Percentiles rank a stretch among this genome's conserved stretches.
Evolutionary conservation across 169 alveolate genomes (phyloP).

Genomic region (Plasmodium relictum): DNA sequence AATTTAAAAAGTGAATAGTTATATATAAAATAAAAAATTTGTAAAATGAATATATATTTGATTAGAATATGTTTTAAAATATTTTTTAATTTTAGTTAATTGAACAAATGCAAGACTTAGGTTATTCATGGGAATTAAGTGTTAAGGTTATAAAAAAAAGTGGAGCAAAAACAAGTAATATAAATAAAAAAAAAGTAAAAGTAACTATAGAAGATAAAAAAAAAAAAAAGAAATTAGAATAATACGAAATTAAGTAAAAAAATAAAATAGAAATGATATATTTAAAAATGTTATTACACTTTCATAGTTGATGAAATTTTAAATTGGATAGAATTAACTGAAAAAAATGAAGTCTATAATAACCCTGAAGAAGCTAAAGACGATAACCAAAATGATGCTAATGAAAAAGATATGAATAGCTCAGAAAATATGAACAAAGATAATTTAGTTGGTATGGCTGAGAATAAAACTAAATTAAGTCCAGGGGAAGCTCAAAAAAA

Average conservation of each 20-base stretch:
- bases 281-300: background rate
- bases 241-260: background rate
- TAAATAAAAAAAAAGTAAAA: background rate
- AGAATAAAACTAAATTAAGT: conserved; percentile 26
- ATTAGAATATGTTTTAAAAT: too few relatives aligned
- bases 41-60: too few relatives aligned
- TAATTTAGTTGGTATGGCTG: background rate
- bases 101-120: conserved; percentile 57
- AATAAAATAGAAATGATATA: background rate
- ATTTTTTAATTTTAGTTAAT: conserved; percentile 22
- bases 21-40: too few relatives aligned
- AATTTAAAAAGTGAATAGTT: too few relatives aligned
- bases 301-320: conserved; percentile 63
- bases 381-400: background rate
- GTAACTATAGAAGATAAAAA: background rate
- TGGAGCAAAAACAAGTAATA: conserved; percentile 72
- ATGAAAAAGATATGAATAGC: background rate
- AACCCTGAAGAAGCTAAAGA: conserved; percentile 3
- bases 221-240: background rate
- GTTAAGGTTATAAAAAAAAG: conserved; percentile 37
- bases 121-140: conserved; percentile 51
- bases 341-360: conserved; percentile 9
- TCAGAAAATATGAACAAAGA: conserved; percentile 1
- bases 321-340: conserved; percentile 61
- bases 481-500: conserved; percentile 73